Conservation (phyloP, 805 yeast genomes). For the Wickerhamiella parazyma region DNA sequence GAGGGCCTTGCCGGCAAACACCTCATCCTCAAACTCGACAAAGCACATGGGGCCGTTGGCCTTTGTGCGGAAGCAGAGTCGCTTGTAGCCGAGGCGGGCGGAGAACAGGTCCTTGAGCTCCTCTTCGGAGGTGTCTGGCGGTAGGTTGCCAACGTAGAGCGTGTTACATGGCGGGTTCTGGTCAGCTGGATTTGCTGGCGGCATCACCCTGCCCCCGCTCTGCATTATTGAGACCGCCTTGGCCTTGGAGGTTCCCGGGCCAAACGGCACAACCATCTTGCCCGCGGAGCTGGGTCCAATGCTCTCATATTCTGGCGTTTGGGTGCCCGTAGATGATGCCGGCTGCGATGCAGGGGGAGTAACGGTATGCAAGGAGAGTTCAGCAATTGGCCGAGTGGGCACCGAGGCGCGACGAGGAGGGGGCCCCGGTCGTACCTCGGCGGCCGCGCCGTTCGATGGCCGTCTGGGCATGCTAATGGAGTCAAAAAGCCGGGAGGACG, state of each 20-base stretch:
- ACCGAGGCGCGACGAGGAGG: conserved; percentile 7
- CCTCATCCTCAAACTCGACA: conserved; percentile 95
- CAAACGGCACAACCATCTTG: conserved; percentile 23
- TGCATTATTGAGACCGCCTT: conserved; percentile 27
- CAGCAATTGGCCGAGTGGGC: conserved; percentile 8
- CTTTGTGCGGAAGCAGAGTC: conserved; percentile 83
- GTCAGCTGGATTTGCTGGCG: conserved; percentile 88
- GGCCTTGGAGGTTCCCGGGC: conserved; percentile 21
- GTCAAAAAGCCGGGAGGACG: conserved; percentile 2
- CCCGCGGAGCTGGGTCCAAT: background rate
- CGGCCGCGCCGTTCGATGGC: conserved; percentile 1
- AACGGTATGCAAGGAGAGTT: conserved; percentile 1
- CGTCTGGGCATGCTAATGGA: conserved; percentile 4
- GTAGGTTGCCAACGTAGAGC: conserved; percentile 88
- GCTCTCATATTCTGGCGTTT: background rate
- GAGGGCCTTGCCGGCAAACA: conserved; percentile 81
- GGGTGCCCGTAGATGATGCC: background rate
- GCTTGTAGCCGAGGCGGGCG: conserved; percentile 81
- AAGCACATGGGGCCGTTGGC: conserved; percentile 94
- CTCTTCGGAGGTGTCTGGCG: conserved; percentile 91
- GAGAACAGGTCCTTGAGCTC: conserved; percentile 80
- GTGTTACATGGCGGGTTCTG: conserved; percentile 99
- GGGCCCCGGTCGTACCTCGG: conserved; percentile 3
- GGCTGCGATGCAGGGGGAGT: background rate
- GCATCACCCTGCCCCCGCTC: conserved; percentile 27